Evolutionary conservation across 805 yeast genomes (phyloP).

Genomic region (Pichia heedii): DNA sequence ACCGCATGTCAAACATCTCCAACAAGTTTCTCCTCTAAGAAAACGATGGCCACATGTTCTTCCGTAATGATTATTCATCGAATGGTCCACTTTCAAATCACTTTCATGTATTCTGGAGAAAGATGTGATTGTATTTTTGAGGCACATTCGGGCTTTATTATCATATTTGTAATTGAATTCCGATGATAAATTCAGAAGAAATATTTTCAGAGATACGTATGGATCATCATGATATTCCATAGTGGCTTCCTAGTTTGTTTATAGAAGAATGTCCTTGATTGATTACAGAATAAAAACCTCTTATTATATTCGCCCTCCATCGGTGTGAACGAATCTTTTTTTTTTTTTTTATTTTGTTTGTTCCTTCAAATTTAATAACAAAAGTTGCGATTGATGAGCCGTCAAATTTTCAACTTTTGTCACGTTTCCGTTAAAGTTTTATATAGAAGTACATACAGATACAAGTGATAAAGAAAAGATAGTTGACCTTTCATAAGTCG

Average conservation of each 20-base stretch:
- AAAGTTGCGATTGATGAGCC: neutral
- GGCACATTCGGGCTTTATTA: conserved; percentile 1
- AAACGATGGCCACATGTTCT: conserved; percentile 70
- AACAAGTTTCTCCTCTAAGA: conserved; percentile 72
- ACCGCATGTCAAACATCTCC: conserved; percentile 68
- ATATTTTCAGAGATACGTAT: neutral
- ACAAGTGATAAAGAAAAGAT: too few relatives aligned
- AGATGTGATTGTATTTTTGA: conserved; percentile 2
- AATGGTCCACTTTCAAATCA: conserved; percentile 17
- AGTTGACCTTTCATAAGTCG: neutral
- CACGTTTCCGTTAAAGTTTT: too few relatives aligned
- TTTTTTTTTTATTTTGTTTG: too few relatives aligned
- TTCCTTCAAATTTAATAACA: too few relatives aligned
- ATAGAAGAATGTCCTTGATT: too few relatives aligned
- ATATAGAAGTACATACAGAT: too few relatives aligned
- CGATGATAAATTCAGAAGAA: conserved; percentile 6
- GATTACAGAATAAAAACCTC: too few relatives aligned
- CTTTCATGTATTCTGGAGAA: neutral
- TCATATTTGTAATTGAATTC: conserved; percentile 9
- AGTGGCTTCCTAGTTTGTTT: too few relatives aligned
- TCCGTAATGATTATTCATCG: conserved; percentile 39
- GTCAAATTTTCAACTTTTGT: neutral
- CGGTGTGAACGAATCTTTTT: neutral
- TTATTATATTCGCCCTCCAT: neutral
- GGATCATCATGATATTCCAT: neutral